phyloP scores from a whole-genome alignment of 1,284 basidiomycete species.

The Cutaneotrichosporon arboriforme region DNA sequence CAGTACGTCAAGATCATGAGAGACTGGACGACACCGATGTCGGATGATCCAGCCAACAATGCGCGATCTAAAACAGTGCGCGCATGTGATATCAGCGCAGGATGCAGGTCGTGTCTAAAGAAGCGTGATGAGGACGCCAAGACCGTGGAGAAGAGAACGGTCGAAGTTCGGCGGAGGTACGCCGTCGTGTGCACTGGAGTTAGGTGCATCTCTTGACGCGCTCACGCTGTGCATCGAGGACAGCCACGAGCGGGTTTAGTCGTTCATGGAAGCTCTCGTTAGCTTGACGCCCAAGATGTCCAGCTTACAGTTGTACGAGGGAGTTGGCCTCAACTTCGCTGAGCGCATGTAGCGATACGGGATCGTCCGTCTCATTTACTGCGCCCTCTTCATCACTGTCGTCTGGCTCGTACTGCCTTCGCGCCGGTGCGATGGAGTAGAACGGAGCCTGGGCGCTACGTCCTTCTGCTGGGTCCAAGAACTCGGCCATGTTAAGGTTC shows the following conservation, averaged over 20 bases:
- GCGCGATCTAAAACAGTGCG: constrained; percentile 32
- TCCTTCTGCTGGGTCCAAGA: constrained; percentile 24
- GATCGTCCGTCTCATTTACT: constrained; percentile 20
- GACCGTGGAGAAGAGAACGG: constrained; percentile 32
- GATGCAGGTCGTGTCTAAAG: constrained; percentile 28
- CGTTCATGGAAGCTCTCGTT: constrained; percentile 26
- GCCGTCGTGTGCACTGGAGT: constrained; percentile 30
- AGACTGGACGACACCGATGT: constrained; percentile 32
- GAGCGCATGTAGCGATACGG: constrained; percentile 23
- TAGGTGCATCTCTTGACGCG: not conserved
- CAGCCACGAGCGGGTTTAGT: constrained; percentile 29
- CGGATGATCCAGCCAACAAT: constrained; percentile 20
- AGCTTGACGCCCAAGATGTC: not conserved
- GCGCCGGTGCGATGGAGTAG: constrained; percentile 20
- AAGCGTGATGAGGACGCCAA: constrained; percentile 27
- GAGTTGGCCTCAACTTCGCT: constrained; percentile 26
- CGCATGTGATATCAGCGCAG: constrained; percentile 26
- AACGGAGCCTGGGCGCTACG: constrained; percentile 19
- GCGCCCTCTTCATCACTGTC: constrained; percentile 1
- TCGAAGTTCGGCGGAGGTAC: constrained; percentile 28
- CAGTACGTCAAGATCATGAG: constrained; percentile 39
- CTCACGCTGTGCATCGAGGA: constrained; percentile 26
- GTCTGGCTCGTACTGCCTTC: not conserved
- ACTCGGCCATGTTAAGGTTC: constrained; percentile 26
- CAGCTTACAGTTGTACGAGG: constrained; percentile 25